phyloP scores from a whole-genome alignment of 768 basidiomycete genomes.

The Tylopilus sp. region DNA sequence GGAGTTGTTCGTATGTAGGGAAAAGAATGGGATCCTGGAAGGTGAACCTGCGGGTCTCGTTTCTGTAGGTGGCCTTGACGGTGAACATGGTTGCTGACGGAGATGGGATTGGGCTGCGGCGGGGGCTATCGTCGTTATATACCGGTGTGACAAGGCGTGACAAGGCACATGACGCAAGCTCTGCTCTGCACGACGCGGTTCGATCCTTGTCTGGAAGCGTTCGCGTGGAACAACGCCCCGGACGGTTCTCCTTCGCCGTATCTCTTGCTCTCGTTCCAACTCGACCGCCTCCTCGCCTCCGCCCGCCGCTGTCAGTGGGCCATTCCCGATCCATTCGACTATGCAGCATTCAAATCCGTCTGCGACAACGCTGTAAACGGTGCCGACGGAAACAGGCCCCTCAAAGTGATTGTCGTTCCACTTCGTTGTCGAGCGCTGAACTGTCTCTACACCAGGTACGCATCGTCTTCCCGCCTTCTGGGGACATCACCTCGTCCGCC shows the following conservation, averaged over 20 bases:
- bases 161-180: not conserved
- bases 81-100: slow-evolving; percentile 55
- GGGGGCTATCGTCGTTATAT: slow-evolving; percentile 10
- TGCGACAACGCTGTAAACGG: slow-evolving; percentile 42
- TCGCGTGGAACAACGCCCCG: slow-evolving; percentile 57
- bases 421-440: not conserved
- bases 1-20: slow-evolving; percentile 60
- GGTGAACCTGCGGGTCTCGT: slow-evolving; percentile 65
- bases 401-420: slow-evolving; percentile 21
- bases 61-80: slow-evolving; percentile 73
- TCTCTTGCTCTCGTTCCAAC: slow-evolving; percentile 59
- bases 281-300: slow-evolving; percentile 55
- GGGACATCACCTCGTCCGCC: slow-evolving; percentile 35
- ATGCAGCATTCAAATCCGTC: slow-evolving; percentile 36
- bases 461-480: slow-evolving; percentile 42
- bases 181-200: slow-evolving; percentile 54
- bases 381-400: slow-evolving; percentile 1
- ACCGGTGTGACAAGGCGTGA: slow-evolving; percentile 23
- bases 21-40: slow-evolving; percentile 52
- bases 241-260: slow-evolving; percentile 52
- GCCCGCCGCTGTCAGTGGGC: slow-evolving; percentile 52
- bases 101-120: slow-evolving; percentile 19
- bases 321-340: slow-evolving; percentile 33
- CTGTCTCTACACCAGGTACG: slow-evolving; percentile 43
- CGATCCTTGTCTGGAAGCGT: slow-evolving; percentile 45